Evolutionary conservation across 768 basidiomycete genomes (phyloP).

Genomic region (Leucocoprinus sp.): DNA sequence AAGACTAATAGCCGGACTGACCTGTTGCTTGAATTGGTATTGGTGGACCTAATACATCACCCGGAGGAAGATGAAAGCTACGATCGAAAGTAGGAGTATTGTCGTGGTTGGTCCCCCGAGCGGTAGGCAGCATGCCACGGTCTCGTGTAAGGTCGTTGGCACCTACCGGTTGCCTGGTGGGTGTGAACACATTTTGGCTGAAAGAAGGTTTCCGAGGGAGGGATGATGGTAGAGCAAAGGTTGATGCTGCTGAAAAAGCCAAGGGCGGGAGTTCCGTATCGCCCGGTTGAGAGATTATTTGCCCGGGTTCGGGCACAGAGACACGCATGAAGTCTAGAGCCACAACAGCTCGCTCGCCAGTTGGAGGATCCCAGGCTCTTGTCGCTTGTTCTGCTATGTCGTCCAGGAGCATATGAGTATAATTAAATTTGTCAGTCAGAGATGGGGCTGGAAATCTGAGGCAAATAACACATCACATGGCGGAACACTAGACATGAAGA

Average conservation of each 20-base stretch:
- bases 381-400: conserved; percentile 62
- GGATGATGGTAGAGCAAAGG: neutral
- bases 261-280: neutral
- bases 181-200: neutral
- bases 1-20: conserved; percentile 4
- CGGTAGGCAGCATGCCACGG: neutral
- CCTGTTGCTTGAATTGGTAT: neutral
- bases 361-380: conserved; percentile 40
- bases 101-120: neutral
- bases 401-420: conserved; percentile 36
- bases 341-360: conserved; percentile 34
- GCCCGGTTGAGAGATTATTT: neutral
- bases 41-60: neutral
- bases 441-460: conserved; percentile 48
- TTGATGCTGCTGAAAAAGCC: neutral
- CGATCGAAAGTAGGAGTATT: neutral
- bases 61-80: neutral
- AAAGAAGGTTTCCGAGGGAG: neutral
- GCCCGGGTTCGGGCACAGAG: conserved; percentile 24
- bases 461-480: neutral
- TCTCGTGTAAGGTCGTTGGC: too few species aligned
- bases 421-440: conserved; percentile 19
- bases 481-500: neutral
- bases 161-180: neutral
- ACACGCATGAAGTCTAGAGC: conserved; percentile 54